A percentile compares a stretch with the other conserved stretches of the same genome.
These are phyloP conservation scores for Massariosphaeria phaeospora DNA, from an alignment of 495 filamentous ascomycete species.

Conservation along the genomic window DNA sequence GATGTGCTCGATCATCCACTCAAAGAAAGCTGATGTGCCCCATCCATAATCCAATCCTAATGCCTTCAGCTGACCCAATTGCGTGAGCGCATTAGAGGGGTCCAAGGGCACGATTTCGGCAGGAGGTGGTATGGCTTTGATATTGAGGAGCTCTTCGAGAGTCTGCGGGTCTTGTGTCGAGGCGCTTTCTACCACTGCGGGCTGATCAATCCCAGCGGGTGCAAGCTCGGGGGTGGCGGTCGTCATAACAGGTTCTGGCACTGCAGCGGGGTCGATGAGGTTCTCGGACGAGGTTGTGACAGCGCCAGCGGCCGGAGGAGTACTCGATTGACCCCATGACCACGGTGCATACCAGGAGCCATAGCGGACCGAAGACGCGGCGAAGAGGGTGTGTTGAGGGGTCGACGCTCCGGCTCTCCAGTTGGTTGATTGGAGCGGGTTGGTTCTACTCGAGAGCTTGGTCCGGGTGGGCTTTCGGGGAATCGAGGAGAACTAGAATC, in stretches of 20 bases:
- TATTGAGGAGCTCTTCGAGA: constrained; percentile 2
- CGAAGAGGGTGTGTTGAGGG: not conserved
- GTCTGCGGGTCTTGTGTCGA: not conserved
- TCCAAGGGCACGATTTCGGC: not conserved
- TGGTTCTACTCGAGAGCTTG: constrained; percentile 2
- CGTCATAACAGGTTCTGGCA: constrained; percentile 7
- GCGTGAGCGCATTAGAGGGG: constrained; percentile 52
- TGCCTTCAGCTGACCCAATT: constrained; percentile 75
- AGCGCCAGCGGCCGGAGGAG: not conserved
- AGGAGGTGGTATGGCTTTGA: not conserved
- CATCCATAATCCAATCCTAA: constrained; percentile 82
- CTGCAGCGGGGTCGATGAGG: not conserved
- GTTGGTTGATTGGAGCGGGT: not conserved
- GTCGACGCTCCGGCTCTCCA: constrained; percentile 14
- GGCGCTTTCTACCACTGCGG: constrained; percentile 1
- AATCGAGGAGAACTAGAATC: constrained; percentile 13
- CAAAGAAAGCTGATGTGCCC: constrained; percentile 63
- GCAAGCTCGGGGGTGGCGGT: constrained; percentile 18
- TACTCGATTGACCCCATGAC: constrained; percentile 13
- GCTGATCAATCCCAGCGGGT: constrained; percentile 6
- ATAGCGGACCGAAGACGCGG: constrained; percentile 13
- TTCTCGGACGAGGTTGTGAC: not conserved
- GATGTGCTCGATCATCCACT: constrained; percentile 74
- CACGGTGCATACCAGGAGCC: constrained; percentile 28
- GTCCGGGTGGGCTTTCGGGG: not conserved